Percentiles rank a stretch among this genome's conserved stretches.
phyloP scores from a whole-genome alignment of 2,329 filamentous ascomycete species.

The Botryotinia narcissicola region DNA sequence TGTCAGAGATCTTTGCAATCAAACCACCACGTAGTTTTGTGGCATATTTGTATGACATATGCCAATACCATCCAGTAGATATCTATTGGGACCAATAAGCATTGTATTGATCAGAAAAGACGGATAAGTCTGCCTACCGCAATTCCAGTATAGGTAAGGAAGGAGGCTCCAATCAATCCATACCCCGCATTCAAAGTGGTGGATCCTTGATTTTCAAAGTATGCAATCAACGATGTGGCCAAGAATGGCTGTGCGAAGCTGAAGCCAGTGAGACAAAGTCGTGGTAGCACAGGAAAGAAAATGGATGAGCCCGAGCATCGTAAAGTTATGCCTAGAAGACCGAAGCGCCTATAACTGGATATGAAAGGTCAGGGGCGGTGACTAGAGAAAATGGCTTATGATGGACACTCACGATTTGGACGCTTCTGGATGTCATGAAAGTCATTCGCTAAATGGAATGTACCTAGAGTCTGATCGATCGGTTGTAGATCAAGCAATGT shows the following conservation, averaged over 20 bases:
- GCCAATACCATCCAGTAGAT: background rate
- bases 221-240: background rate
- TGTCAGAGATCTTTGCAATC: background rate
- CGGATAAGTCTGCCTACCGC: background rate
- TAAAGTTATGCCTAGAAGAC: conserved; percentile 17
- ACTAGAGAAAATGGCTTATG: background rate
- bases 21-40: background rate
- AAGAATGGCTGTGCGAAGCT: conserved; percentile 26
- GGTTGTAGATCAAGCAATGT: conserved; percentile 37
- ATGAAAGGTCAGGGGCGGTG: background rate
- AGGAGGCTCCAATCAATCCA: background rate
- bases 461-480: conserved; percentile 32
- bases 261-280: conserved; percentile 23
- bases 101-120: background rate
- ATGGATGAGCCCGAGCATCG: conserved; percentile 16
- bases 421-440: conserved; percentile 1
- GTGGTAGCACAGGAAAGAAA: conserved; percentile 12
- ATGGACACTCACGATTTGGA: background rate
- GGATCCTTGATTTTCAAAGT: background rate
- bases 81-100: background rate
- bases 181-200: background rate
- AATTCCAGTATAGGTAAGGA: background rate
- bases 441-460: conserved; percentile 23
- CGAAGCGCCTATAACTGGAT: background rate
- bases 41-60: background rate